These are phyloP conservation scores for Chenopodium quinoa DNA, from an alignment of 148 eudicot genomes.

Conservation along the genomic window DNA sequence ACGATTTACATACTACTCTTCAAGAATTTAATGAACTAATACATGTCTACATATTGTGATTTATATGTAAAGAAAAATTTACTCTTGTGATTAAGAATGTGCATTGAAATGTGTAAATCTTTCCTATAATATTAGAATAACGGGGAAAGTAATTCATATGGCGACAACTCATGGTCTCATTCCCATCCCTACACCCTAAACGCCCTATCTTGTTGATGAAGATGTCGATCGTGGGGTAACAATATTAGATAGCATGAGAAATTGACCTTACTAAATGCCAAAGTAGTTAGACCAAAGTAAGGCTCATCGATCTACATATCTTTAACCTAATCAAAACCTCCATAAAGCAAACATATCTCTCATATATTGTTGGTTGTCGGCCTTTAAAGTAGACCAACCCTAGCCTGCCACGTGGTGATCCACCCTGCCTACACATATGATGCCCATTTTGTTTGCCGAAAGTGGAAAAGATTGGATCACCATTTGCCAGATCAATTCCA, in stretches of 20 bases:
- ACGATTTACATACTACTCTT: too few relatives aligned
- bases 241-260: neutral
- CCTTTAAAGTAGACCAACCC: constrained; percentile 20
- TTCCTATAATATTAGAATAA: too few relatives aligned
- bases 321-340: neutral
- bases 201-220: neutral
- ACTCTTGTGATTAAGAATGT: too few relatives aligned
- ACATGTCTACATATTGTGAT: too few relatives aligned
- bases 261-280: constrained; percentile 17
- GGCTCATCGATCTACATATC: too few relatives aligned
- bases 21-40: too few relatives aligned
- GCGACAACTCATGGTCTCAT: too few relatives aligned
- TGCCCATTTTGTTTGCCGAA: constrained; percentile 30
- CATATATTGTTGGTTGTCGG: constrained; percentile 18
- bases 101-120: too few relatives aligned
- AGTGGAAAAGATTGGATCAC: constrained; percentile 23
- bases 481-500: neutral
- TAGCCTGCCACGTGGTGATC: constrained; percentile 5
- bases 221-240: neutral
- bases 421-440: constrained; percentile 18
- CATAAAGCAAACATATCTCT: constrained; percentile 11
- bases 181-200: neutral
- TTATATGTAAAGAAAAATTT: too few relatives aligned
- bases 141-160: too few relatives aligned
- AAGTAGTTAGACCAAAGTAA: constrained; percentile 9